Conservation (phyloP, 2,329 filamentous ascomycete genomes). For the Trichoderma sp. region DNA sequence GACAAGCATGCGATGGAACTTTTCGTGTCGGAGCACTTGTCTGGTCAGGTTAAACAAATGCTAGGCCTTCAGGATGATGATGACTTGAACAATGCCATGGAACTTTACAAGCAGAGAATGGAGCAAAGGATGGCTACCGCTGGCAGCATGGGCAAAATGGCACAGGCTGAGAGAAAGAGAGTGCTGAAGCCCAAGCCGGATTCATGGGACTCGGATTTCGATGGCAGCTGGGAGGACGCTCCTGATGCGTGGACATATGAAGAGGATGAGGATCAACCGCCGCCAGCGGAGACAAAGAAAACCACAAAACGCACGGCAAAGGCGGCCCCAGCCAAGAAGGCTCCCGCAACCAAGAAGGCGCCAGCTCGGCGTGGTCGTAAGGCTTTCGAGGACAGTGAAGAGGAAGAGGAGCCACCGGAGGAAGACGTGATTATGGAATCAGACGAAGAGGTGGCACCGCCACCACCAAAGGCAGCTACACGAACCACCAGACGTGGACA, state of each 20-base stretch:
- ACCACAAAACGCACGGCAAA: conserved; percentile 32
- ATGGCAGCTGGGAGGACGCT: conserved; percentile 82
- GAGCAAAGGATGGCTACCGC: conserved; percentile 71
- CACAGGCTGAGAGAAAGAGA: conserved; percentile 37
- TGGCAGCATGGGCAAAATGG: conserved; percentile 43
- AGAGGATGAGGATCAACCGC: conserved; percentile 36
- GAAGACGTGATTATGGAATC: conserved; percentile 56
- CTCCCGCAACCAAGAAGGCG: conserved; percentile 42
- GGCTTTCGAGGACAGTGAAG: conserved; percentile 36
- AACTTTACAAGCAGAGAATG: conserved; percentile 64
- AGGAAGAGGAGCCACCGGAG: conserved; percentile 47
- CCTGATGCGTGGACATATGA: conserved; percentile 54
- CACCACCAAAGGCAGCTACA: conserved; percentile 40
- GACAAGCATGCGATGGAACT: conserved; percentile 89
- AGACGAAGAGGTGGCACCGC: conserved; percentile 43
- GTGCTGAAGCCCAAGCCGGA: conserved; percentile 71
- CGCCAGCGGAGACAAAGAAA: conserved; percentile 35
- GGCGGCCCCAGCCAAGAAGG: conserved; percentile 20
- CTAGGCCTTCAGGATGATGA: conserved; percentile 61
- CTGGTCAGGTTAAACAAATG: conserved; percentile 68
- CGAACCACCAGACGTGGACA: conserved; percentile 28
- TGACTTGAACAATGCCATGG: conserved; percentile 71
- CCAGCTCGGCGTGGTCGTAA: conserved; percentile 43
- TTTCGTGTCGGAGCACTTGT: conserved; percentile 71
- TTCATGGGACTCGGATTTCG: conserved; percentile 84